Conservation (phyloP, 2,329 filamentous ascomycete genomes). For the Clathrospora elynae region DNA sequence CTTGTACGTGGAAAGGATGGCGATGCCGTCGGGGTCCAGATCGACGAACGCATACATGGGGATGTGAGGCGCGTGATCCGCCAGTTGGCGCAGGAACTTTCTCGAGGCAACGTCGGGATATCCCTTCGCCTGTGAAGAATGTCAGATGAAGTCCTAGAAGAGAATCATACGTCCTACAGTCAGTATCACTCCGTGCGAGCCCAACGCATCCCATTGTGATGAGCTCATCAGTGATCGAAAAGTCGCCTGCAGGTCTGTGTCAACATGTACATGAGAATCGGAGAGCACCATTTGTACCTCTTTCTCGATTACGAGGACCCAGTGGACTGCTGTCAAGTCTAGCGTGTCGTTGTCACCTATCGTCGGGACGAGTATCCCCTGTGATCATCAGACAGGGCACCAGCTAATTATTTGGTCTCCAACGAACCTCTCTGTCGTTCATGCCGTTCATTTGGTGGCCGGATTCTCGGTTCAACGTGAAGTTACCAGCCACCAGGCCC, state of each 20-base stretch:
- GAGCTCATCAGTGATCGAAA: constrained; percentile 69
- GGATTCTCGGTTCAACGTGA: constrained; percentile 56
- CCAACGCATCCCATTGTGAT: constrained; percentile 58
- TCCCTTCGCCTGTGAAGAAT: constrained; percentile 69
- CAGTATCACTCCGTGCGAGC: constrained; percentile 66
- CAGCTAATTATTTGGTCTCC: no score
- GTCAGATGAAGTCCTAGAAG: constrained; percentile 11
- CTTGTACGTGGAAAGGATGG: constrained; percentile 75
- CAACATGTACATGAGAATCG: constrained; percentile 13
- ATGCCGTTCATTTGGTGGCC: constrained; percentile 51
- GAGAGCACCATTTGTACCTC: constrained; percentile 58
- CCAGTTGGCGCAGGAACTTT: constrained; percentile 60
- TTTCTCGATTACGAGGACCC: constrained; percentile 79
- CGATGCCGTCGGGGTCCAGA: constrained; percentile 76
- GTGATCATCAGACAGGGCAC: not conserved
- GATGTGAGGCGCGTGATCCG: constrained; percentile 45
- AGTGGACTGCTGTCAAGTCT: constrained; percentile 58
- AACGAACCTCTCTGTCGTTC: constrained; percentile 48
- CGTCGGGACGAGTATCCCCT: constrained; percentile 68
- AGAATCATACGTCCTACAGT: constrained; percentile 58
- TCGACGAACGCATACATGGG: constrained; percentile 71
- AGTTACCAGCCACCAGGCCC: constrained; percentile 67
- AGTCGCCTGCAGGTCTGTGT: constrained; percentile 62
- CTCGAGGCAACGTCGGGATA: constrained; percentile 78
- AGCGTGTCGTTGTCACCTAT: constrained; percentile 57